A percentile compares a stretch with the other conserved stretches of the same genome.
These are phyloP conservation scores for Annulohypoxylon stygium DNA, from an alignment of 495 filamentous ascomycete genomes.

Conservation along the genomic window DNA sequence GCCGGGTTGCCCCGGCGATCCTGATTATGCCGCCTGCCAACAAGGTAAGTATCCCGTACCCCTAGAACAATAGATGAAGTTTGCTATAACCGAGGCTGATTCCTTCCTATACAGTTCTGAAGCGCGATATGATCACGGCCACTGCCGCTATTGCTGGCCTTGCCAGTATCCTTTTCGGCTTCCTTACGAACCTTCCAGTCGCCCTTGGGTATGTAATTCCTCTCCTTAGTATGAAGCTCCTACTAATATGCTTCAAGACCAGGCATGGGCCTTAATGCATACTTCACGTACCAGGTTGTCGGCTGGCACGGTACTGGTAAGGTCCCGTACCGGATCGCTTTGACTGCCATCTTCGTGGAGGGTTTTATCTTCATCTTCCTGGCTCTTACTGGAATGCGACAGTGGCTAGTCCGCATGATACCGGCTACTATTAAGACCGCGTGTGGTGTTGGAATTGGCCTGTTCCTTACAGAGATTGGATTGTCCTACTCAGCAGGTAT, in stretches of 20 bases:
- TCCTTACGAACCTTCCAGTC: slow-evolving; percentile 68
- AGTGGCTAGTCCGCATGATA: slow-evolving; percentile 85
- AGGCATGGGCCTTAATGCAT: slow-evolving; percentile 87
- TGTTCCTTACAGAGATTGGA: slow-evolving; percentile 83
- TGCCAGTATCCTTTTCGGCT: slow-evolving; percentile 63
- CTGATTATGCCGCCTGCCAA: slow-evolving; percentile 70
- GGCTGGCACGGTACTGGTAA: slow-evolving; percentile 76
- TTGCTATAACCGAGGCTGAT: slow-evolving; percentile 26
- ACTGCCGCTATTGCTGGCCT: slow-evolving; percentile 78
- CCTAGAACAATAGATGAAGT: slow-evolving; percentile 1
- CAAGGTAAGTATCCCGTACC: slow-evolving; percentile 45
- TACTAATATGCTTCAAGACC: slow-evolving; percentile 63
- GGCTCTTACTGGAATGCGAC: slow-evolving; percentile 81
- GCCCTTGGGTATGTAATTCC: slow-evolving; percentile 66
- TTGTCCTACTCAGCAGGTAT: slow-evolving; percentile 82
- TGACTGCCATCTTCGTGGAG: slow-evolving; percentile 88
- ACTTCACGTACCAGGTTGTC: slow-evolving; percentile 89
- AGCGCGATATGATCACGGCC: slow-evolving; percentile 81
- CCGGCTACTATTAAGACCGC: slow-evolving; percentile 84
- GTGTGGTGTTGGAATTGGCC: slow-evolving; percentile 82
- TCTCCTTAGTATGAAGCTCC: slow-evolving; percentile 47
- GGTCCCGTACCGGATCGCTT: slow-evolving; percentile 75
- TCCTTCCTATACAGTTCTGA: slow-evolving; percentile 62
- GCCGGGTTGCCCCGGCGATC: slow-evolving; percentile 66
- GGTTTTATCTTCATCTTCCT: slow-evolving; percentile 74